These are phyloP conservation scores for Huntiella savannae DNA, from an alignment of 2,329 filamentous ascomycete genomes.

Conservation along the genomic window DNA sequence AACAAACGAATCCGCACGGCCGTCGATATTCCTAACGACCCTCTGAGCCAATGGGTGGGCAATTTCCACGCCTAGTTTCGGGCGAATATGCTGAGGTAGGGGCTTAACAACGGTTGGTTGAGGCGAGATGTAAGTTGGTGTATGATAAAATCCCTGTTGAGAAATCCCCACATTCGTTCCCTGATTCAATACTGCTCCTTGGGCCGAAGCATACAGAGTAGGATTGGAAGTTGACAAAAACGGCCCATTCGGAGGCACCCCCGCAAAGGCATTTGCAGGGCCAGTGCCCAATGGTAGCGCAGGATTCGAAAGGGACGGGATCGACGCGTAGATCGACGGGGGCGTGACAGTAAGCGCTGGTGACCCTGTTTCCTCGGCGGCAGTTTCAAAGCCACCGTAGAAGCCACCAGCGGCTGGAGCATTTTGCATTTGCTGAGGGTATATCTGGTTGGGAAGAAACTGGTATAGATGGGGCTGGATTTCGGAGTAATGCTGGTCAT, in stretches of 20 bases:
- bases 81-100: neutral
- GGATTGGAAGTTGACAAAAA: neutral
- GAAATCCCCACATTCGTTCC: no score
- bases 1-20: conserved; percentile 10
- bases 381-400: neutral
- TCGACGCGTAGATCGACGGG: conserved; percentile 1
- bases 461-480: no score
- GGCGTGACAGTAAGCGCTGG: conserved; percentile 6
- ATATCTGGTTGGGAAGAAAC: no score
- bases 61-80: no score
- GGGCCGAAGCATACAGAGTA: neutral
- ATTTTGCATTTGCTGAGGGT: no score
- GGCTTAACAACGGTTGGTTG: neutral
- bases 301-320: conserved; percentile 1
- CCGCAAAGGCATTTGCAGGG: neutral
- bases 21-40: conserved; percentile 4
- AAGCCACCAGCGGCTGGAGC: conserved; percentile 3
- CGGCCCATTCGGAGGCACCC: no score
- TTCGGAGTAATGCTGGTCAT: no score
- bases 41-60: no score
- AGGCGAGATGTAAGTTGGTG: neutral
- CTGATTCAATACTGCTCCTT: no score
- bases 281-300: neutral
- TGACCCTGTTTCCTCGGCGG: neutral
- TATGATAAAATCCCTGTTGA: no score